Conservation (phyloP, 176 grass and related monocot genomes). For the Musa itinerans region DNA sequence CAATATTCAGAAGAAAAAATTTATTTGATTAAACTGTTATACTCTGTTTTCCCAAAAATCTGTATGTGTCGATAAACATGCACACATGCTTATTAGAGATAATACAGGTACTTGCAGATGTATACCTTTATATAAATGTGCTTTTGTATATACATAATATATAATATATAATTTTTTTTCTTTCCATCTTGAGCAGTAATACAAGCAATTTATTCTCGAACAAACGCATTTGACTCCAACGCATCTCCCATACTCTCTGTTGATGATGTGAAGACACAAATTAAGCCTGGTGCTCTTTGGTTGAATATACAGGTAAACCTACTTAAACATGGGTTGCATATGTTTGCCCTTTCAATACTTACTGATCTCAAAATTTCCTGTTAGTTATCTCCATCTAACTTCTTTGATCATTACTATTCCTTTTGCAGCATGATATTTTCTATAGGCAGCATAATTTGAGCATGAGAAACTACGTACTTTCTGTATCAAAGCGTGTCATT, state of each 20-base stretch:
- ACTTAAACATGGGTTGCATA: not conserved
- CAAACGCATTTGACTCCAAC: conserved; percentile 32
- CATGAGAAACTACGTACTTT: conserved; percentile 64
- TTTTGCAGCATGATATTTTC: conserved; percentile 76
- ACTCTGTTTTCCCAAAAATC: too few species aligned
- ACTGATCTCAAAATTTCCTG: not conserved
- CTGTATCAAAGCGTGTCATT: conserved; percentile 43
- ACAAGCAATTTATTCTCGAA: conserved; percentile 38
- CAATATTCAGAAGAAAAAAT: too few species aligned
- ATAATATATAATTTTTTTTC: too few species aligned
- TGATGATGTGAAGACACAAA: conserved; percentile 49
- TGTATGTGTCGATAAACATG: too few species aligned
- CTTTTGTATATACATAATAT: too few species aligned
- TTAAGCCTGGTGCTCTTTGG: conserved; percentile 60
- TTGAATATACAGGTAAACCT: conserved; percentile 75
- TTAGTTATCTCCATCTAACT: not conserved
- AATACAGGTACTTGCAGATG: too few species aligned
- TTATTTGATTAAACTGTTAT: too few species aligned
- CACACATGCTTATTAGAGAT: too few species aligned
- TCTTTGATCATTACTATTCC: not conserved
- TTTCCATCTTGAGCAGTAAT: conserved; percentile 32
- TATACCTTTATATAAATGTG: too few species aligned
- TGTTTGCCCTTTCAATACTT: not conserved
- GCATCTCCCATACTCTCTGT: conserved; percentile 46
- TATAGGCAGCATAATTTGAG: conserved; percentile 77